Conservation (phyloP, 2,329 filamentous ascomycete genomes). For the Colletotrichum zoysiae region DNA sequence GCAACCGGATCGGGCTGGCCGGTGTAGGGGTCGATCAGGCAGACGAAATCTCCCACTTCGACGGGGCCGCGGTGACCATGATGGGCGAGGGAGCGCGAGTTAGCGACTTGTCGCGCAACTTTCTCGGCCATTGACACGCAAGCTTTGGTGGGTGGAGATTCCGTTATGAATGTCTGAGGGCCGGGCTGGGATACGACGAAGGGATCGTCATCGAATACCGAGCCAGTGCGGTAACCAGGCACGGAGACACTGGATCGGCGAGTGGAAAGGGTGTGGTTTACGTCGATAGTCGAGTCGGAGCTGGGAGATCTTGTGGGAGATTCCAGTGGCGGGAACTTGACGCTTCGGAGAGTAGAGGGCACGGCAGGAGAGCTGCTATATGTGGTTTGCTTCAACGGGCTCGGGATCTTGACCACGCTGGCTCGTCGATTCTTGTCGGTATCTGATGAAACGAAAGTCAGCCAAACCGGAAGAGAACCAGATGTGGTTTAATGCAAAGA, state of each 20-base stretch:
- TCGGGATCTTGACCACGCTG: conserved; percentile 14
- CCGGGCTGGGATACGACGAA: background rate
- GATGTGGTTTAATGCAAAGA: background rate
- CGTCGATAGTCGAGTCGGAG: conserved; percentile 2
- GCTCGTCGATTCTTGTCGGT: conserved; percentile 32
- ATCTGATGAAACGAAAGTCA: conserved; percentile 2
- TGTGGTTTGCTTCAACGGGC: background rate
- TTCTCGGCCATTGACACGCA: background rate
- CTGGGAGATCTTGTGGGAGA: background rate
- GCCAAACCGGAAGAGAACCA: background rate
- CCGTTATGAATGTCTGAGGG: background rate
- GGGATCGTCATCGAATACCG: background rate
- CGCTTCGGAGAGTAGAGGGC: conserved; percentile 13
- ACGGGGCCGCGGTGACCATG: conserved; percentile 17
- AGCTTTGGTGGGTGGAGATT: too few relatives aligned
- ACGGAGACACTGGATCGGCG: background rate
- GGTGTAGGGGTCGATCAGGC: conserved; percentile 20
- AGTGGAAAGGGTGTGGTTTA: background rate
- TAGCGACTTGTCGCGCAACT: conserved; percentile 4
- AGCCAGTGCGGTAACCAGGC: background rate
- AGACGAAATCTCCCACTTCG: conserved; percentile 21
- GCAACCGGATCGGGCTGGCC: conserved; percentile 22
- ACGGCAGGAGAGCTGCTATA: background rate
- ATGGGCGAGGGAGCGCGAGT: background rate
- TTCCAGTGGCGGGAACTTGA: background rate